Base-by-base conservation (phyloP, 2,329 filamentous ascomycete species). In the Talaromyces funiculosus region DNA sequence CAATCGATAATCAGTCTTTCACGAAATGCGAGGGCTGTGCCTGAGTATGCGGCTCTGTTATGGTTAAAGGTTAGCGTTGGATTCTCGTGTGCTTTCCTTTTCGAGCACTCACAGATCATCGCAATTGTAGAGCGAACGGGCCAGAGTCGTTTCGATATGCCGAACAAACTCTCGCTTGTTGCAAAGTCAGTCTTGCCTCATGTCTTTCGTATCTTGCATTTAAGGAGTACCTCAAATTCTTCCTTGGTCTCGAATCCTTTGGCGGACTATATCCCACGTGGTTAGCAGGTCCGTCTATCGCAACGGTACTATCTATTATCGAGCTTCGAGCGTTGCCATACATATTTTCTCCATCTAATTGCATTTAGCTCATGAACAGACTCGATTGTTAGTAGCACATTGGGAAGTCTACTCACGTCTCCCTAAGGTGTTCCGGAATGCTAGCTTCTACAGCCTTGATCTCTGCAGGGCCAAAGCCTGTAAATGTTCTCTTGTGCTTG, bases 401-500 rank as follows among this genome's bases (percentile, higher is more conserved):
- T 40, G 16, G 12, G 43, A 6, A 24, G 20, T 14, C 29, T 37
- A 66, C 86, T 89, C 83, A 96, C 73, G 90, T 90, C 69, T 85
- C 90, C 65, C 92, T 87, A 80, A 95, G 88, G 35, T 88, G 86
- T 75, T 97, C 92, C 51, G 93, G 93, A 71, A 97, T 96, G 63
- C 78, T 86, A 80, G 92, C 91, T 80, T 97, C 92, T 53, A 97
- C 90, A 69, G 79, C 88, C 81, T 96, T 97, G 81, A 97, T 97
- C 73, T 99, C 94, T 37, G 85, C 81, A 29, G 92, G 84, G 35
- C 92, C 92, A 72, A 97, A 94, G 8, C 94, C 94, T 9, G 94
- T 99, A 66, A 90, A 90, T n/a, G 93, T 97, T 67, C 94, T 86
- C 82, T 91, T 97, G 80, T 99, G 94, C 80, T 97, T 99, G 49